These are phyloP conservation scores for Phialophora tarda DNA, from an alignment of 2,329 filamentous ascomycete species.

Conservation along the genomic window DNA sequence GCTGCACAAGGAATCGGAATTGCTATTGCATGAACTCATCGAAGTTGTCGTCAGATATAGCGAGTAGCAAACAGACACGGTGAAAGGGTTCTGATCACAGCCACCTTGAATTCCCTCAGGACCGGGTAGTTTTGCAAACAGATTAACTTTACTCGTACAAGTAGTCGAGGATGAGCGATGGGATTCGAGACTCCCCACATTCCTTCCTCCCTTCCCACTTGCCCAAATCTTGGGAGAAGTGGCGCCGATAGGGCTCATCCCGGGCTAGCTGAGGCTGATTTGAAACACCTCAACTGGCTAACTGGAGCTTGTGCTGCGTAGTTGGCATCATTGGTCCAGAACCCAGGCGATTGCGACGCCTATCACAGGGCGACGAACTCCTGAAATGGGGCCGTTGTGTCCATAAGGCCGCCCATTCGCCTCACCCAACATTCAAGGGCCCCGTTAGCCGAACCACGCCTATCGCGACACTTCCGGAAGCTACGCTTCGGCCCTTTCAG, in stretches of 20 bases:
- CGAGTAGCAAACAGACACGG: neutral
- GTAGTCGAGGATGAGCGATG: neutral
- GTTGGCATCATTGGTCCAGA: slow-evolving; percentile 8
- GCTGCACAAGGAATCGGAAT: neutral
- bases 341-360: neutral
- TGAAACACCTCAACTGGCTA: slow-evolving; percentile 15
- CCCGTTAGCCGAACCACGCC: neutral
- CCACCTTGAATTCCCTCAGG: neutral
- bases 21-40: neutral
- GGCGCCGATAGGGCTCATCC: neutral
- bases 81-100: neutral
- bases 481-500: slow-evolving; percentile 24
- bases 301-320: slow-evolving; percentile 2
- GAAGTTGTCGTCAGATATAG: neutral
- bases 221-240: slow-evolving; percentile 13
- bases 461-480: slow-evolving; percentile 13
- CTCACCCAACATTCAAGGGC: slow-evolving; percentile 1
- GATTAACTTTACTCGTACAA: neutral
- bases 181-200: neutral
- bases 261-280: slow-evolving; percentile 20
- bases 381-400: neutral
- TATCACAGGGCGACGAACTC: slow-evolving; percentile 7
- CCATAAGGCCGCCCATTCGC: slow-evolving; percentile 17
- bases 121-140: neutral
- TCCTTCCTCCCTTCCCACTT: slow-evolving; percentile 8